Evolutionary conservation across 208 protist species (phyloP).

Genomic region (Trypanosoma brucei): DNA sequence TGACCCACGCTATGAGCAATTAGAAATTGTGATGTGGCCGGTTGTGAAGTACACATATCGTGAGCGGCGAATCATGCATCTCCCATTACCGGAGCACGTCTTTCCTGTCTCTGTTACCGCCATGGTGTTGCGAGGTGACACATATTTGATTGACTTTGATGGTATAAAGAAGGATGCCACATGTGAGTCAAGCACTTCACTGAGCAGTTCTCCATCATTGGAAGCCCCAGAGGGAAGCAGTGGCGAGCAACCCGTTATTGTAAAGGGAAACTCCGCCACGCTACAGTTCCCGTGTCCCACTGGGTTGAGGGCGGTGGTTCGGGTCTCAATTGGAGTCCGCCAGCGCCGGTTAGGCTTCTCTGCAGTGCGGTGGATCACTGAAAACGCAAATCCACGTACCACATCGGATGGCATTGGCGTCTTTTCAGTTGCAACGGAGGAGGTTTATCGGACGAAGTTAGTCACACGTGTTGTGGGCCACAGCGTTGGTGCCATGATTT

Average conservation of each 20-base stretch:
- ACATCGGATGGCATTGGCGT: constrained; percentile 21
- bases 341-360: constrained; percentile 43
- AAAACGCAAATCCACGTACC: constrained; percentile 10
- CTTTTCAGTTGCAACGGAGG: constrained; percentile 48
- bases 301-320: constrained; percentile 59
- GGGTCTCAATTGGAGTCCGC: constrained; percentile 47
- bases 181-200: constrained; percentile 1
- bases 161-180: constrained; percentile 6
- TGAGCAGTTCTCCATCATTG: constrained; percentile 5
- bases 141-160: constrained; percentile 54
- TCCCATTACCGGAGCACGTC: constrained; percentile 37
- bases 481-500: constrained; percentile 50
- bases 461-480: constrained; percentile 60
- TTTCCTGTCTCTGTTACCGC: constrained; percentile 38
- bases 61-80: constrained; percentile 35
- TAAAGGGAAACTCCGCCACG: constrained; percentile 27
- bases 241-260: neutral
- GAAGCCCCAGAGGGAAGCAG: constrained; percentile 17
- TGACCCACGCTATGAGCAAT: constrained; percentile 26
- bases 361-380: constrained; percentile 54
- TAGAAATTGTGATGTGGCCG: constrained; percentile 51
- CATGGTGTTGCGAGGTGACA: constrained; percentile 39
- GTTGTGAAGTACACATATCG: constrained; percentile 53
- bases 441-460: constrained; percentile 46
- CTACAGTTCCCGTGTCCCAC: constrained; percentile 47